These are phyloP conservation scores for Cymbopogon citratus DNA, from an alignment of 176 grass and related monocot genomes.

Conservation along the genomic window DNA sequence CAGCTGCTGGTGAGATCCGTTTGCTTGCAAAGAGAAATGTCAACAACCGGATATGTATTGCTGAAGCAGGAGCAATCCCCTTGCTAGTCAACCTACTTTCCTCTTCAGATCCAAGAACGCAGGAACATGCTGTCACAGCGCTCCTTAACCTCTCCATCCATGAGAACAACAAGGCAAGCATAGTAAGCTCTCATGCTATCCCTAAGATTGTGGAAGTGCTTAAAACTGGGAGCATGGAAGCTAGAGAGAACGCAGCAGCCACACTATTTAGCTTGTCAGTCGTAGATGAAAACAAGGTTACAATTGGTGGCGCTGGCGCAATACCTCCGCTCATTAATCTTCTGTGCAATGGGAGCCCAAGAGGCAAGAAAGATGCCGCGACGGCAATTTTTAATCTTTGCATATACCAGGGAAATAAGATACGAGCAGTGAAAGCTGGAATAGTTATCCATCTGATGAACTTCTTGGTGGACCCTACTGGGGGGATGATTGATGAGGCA, in stretches of 20 bases:
- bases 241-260: conserved; percentile 93
- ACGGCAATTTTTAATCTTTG: conserved; percentile 95
- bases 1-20: conserved; percentile 91
- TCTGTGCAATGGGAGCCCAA: conserved; percentile 68
- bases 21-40: conserved; percentile 93
- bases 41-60: conserved; percentile 86
- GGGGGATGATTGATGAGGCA: conserved; percentile 87
- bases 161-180: conserved; percentile 76
- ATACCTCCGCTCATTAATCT: conserved; percentile 86
- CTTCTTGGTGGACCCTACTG: conserved; percentile 64
- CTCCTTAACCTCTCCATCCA: conserved; percentile 96
- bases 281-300: conserved; percentile 80
- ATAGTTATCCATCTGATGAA: conserved; percentile 71
- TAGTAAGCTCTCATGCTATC: conserved; percentile 73
- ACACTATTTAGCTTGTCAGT: conserved; percentile 88
- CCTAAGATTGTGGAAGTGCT: conserved; percentile 85
- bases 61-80: conserved; percentile 79
- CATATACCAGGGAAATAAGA: conserved; percentile 88
- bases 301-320: conserved; percentile 69
- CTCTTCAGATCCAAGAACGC: conserved; percentile 68
- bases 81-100: conserved; percentile 75
- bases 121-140: conserved; percentile 91
- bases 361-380: conserved; percentile 96
- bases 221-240: conserved; percentile 85
- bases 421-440: conserved; percentile 70